A percentile compares a stretch with the other conserved stretches of the same genome.
Conservation (phyloP, 2,329 filamentous ascomycete genomes). For the Fusarium marasasianum region DNA sequence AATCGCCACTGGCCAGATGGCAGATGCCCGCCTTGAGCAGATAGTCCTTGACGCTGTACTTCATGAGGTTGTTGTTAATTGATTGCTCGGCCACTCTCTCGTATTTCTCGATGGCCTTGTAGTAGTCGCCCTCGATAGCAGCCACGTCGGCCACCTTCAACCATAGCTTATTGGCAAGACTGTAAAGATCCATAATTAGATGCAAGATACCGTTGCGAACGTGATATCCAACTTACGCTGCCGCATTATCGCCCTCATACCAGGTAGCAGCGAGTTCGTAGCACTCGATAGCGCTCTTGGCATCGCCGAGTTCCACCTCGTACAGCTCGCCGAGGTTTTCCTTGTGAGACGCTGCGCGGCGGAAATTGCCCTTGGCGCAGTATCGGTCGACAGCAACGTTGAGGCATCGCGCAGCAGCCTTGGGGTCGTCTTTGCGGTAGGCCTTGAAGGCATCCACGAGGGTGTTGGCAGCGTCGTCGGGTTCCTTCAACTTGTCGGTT, state of each 20-base stretch:
- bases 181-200: conserved; percentile 45
- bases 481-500: conserved; percentile 83
- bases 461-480: conserved; percentile 90
- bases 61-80: conserved; percentile 91
- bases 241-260: conserved; percentile 88
- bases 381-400: conserved; percentile 86
- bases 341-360: conserved; percentile 89
- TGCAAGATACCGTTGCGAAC: fast-evolving
- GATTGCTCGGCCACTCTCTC: conserved; percentile 83
- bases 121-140: conserved; percentile 84
- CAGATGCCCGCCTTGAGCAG: conserved; percentile 94
- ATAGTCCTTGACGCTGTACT: conserved; percentile 94
- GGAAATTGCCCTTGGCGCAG: conserved; percentile 88
- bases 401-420: conserved; percentile 83
- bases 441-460: conserved; percentile 93
- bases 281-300: conserved; percentile 79
- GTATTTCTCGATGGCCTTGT: conserved; percentile 81
- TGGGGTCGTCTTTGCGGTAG: conserved; percentile 85
- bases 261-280: conserved; percentile 89
- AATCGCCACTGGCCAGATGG: conserved; percentile 77
- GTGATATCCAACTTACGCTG: conserved; percentile 67
- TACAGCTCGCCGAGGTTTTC: conserved; percentile 88
- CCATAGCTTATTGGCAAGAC: conserved; percentile 91
- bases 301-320: conserved; percentile 82
- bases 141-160: conserved; percentile 91